Evolutionary conservation across 1,139 yeast genomes (phyloP).

Genomic region (Nakaseomyces kungkrabaensis): DNA sequence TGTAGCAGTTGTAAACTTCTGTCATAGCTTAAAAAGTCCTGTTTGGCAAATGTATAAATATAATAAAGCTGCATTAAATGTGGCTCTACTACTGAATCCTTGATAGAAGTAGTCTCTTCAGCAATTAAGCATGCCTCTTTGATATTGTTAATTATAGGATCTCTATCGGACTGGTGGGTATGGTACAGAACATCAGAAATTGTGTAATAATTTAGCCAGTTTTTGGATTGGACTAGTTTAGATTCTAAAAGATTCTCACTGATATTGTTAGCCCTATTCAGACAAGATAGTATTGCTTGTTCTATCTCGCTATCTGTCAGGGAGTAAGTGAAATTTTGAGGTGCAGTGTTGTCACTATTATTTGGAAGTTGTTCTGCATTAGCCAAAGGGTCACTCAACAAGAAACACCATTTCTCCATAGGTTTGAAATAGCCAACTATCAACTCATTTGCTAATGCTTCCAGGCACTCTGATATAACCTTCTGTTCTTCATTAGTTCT

Average conservation of each 20-base stretch:
- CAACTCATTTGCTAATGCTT: slow-evolving; percentile 24
- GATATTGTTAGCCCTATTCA: slow-evolving; percentile 36
- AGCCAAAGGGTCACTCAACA: not conserved
- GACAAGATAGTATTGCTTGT: slow-evolving; percentile 27
- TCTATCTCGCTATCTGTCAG: slow-evolving; percentile 22
- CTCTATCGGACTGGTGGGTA: slow-evolving; percentile 26
- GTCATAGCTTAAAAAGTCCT: slow-evolving; percentile 29
- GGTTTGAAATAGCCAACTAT: slow-evolving; percentile 40
- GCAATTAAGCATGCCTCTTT: slow-evolving; percentile 37
- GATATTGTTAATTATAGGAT: slow-evolving; percentile 34
- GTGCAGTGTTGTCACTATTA: not conserved
- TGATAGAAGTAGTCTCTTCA: slow-evolving; percentile 33
- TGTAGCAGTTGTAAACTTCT: slow-evolving; percentile 35
- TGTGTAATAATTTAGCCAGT: slow-evolving; percentile 57
- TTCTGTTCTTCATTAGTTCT: slow-evolving; percentile 13
- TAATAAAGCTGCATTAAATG: slow-evolving; percentile 43
- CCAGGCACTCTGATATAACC: slow-evolving; percentile 25
- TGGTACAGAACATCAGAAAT: slow-evolving; percentile 54
- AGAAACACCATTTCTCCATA: slow-evolving; percentile 38
- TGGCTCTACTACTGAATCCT: slow-evolving; percentile 63
- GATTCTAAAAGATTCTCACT: not conserved
- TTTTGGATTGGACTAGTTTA: not conserved
- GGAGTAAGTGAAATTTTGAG: slow-evolving; percentile 3
- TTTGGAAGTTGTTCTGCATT: not conserved
- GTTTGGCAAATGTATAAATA: slow-evolving; percentile 43